Evolutionary conservation across 306 rosid genomes (phyloP).

Genomic region (Inga oerstediana): DNA sequence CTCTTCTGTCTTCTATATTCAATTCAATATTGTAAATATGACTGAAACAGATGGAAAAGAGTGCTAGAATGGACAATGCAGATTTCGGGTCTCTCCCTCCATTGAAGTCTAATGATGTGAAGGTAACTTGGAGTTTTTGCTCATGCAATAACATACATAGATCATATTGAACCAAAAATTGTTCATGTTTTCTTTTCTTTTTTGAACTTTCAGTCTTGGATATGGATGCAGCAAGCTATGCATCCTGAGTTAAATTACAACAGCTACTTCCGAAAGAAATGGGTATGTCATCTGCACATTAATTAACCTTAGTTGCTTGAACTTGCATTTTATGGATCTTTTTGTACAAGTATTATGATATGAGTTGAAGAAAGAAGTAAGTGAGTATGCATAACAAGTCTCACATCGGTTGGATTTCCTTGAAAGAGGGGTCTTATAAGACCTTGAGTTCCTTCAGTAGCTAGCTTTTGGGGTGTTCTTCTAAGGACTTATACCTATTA

Average conservation of each 20-base stretch:
- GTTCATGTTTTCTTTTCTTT: not conserved
- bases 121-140: constrained; percentile 43
- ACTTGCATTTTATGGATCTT: not conserved
- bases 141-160: not conserved
- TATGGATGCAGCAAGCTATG: constrained; percentile 99
- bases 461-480: too few relatives aligned
- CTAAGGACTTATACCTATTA: too few relatives aligned
- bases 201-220: constrained; percentile 64
- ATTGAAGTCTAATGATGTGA: constrained; percentile 86
- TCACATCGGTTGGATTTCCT: too few relatives aligned
- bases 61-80: constrained; percentile 57
- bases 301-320: not conserved
- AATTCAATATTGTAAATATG: constrained; percentile 8
- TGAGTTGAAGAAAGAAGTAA: not conserved
- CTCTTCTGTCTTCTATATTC: not conserved
- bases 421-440: too few relatives aligned
- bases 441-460: too few relatives aligned
- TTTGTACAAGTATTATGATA: too few relatives aligned
- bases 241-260: constrained; percentile 95
- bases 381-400: too few relatives aligned
- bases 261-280: constrained; percentile 74
- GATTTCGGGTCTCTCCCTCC: constrained; percentile 66
- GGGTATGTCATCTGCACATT: constrained; percentile 51
- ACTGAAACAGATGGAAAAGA: constrained; percentile 45
- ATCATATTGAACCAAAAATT: not conserved